Evolutionary conservation across 116 monocot genomes (phyloP), one percentile per base, ranked within the genome.

Genomic region (Iris pallida): DNA sequence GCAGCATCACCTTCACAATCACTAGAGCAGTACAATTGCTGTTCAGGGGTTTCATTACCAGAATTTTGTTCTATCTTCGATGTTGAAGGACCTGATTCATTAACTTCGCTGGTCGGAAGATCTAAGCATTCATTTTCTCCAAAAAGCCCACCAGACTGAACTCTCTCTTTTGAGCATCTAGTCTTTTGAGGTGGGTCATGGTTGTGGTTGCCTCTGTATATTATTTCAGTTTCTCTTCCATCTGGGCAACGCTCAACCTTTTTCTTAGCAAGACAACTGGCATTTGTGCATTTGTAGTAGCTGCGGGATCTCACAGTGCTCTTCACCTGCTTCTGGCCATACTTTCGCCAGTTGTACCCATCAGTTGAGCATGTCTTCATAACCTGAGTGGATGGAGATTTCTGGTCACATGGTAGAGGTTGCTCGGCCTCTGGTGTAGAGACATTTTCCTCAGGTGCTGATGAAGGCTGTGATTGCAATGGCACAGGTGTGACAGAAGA

Each of bases 251-350:
- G 80, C 67, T 94, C 87, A 46, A 94, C 87, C 68, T 94, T 94
- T 78, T 90, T 94, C 77, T 94, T 94, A 52, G 85, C 87, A 2
- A 53, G 58, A 71, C 94, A 94, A 77, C 54, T 61, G 55, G 81
- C 42, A 62, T 80, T 78, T 6, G 94, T 87, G 71, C 94, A 94
- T 79, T 78, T 86, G 51, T 94, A 94, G 55, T 94, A 94, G 71
- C 94, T 94, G 46, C 94, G 77, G 45, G 79, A 79, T 65, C 76
- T 90, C 8, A 87, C 87, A 47, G 87, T 85, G 61, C 86, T 86
- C 66, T 94, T 94, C 45, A 94, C 94, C 66, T 90, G 94, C 78
- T 94, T 94, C 73, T 94, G 94, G 12, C 94, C 94, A 59, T 94
- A 94, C 64, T 94, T 94, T 30, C 90, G 72, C 94, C 94, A 94